Conservation (phyloP, 2,329 filamentous ascomycete species). For the Alternaria metachromatica region DNA sequence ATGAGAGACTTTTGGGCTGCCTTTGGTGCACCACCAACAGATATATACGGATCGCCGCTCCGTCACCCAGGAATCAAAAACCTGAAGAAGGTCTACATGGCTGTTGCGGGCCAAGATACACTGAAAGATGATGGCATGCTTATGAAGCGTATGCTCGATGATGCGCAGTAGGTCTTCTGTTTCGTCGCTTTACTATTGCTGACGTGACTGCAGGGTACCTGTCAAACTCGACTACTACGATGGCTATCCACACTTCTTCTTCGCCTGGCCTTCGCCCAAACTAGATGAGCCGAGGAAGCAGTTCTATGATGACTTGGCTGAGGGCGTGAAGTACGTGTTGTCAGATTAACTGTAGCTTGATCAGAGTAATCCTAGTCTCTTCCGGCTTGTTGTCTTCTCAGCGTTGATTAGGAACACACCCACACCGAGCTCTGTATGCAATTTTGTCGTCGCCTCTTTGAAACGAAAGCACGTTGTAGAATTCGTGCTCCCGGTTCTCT, state of each 20-base stretch:
- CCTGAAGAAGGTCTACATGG: constrained; percentile 43
- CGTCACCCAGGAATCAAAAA: constrained; percentile 38
- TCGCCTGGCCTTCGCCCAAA: constrained; percentile 43
- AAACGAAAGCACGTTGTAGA: not conserved
- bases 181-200: not conserved
- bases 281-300: constrained; percentile 33
- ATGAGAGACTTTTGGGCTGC: constrained; percentile 47
- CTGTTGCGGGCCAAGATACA: constrained; percentile 42
- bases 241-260: constrained; percentile 48
- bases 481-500: too few relatives aligned
- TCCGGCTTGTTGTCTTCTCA: not conserved
- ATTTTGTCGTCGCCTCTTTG: not conserved
- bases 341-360: not conserved
- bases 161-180: constrained; percentile 27
- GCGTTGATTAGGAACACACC: too few relatives aligned
- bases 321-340: constrained; percentile 34
- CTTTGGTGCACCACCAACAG: constrained; percentile 39
- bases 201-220: constrained; percentile 32
- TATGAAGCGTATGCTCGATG: constrained; percentile 39
- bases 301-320: constrained; percentile 30
- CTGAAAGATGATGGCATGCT: constrained; percentile 45
- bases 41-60: constrained; percentile 43
- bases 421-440: not conserved
- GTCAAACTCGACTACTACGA: constrained; percentile 42
- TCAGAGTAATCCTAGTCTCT: not conserved